Base-by-base conservation (phyloP, 768 basidiomycete genomes). In the Mycena maculata region DNA sequence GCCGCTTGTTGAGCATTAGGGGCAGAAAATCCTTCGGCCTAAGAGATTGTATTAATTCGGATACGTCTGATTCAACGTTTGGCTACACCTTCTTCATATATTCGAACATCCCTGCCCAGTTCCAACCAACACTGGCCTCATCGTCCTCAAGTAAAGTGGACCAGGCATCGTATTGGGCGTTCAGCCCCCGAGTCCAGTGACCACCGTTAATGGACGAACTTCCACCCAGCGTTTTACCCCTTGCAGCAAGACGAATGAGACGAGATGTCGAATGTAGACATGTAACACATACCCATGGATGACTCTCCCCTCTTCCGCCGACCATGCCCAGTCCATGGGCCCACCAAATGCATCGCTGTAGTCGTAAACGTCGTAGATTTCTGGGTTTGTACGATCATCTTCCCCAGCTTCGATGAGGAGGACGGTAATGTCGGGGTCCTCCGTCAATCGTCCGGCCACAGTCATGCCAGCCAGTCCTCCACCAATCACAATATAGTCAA, bases 1-100 rank as follows among this genome's bases (percentile, higher is more conserved):
- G 81, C 78, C 0, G 75, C 76, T 72, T 86, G 85, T 55, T 81
- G 77, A 12, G 71, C 57, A 60, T 84, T 85, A 2, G 85, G 85
- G 20, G 84, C 77, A 9, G 84, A 84, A 71, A 86, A 85, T 5
- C 76, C 70, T 71, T 86, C 85, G 0, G 85, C 81, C 85, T 86
- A 30, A 1, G 22, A 36, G 13, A 33, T 25, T 44, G 28, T 67
- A 33, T 57, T 47, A 42, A 28, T 20, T 28, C 22, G 13, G 31
- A 20, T 16, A 25, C 20, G 58, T 13, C 41, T 5, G 4, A 55
- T 27, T 47, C 18, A 38, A 33, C 13, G n/a, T 49, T 25, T n/a
- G 27, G 9, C 25, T 36, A 63, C 56, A 82, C 84, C 79, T 85
- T 85, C 71, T 83, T 82, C 83, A 85, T 85, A 72, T 84, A 85